Evolutionary conservation across 106 monocot species (phyloP), one percentile per base, ranked within the genome.

Genomic region (Allium cepa): DNA sequence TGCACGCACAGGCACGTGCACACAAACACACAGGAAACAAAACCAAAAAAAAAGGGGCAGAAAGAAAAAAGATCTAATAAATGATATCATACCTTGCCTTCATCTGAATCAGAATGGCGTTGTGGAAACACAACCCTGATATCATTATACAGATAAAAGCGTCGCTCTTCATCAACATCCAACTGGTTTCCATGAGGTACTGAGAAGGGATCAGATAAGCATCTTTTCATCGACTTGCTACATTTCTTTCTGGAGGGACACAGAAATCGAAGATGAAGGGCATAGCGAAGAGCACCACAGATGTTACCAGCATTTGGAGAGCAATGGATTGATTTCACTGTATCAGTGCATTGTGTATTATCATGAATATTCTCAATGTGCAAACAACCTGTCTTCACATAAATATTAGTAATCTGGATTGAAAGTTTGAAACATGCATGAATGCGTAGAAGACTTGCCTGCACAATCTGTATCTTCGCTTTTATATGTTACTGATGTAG

Each of bases 91-190:
- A 99, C 92, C 97, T 89, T 85, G 67, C 92, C 97, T 69, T 99
- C 97, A 62, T 99, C 97, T 70, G 89, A 71, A 83, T 99, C 97
- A 26, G 92, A 82, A 64, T 99, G 97, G 15, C 97, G 78, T 22
- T 92, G 97, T 59, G 97, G 97, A 64, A 99, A 99, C 48, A 99
- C 89, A 62, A 92, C 92, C 69, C 89, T 75, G 16, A 99, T 74
- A 83, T 99, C 92, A 79, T 87, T 90, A 75, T 92, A 99, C 47
- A 99, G 70, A 78, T 99, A 89, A 73, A 92, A 92, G 26, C 88
- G 75, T 17, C 97, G 67, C 17, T 89, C 97, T 17, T 63, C 87
- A 16, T 77, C 73, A 57, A 14, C n/a, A 18, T 75, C 72, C 36
- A 57, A 47, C 56, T 26, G 73, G 36, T 56, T 76, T 50, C 11